phyloP scores from a whole-genome alignment of 257 asterid genomes.

The Voacanga thouarsii region DNA sequence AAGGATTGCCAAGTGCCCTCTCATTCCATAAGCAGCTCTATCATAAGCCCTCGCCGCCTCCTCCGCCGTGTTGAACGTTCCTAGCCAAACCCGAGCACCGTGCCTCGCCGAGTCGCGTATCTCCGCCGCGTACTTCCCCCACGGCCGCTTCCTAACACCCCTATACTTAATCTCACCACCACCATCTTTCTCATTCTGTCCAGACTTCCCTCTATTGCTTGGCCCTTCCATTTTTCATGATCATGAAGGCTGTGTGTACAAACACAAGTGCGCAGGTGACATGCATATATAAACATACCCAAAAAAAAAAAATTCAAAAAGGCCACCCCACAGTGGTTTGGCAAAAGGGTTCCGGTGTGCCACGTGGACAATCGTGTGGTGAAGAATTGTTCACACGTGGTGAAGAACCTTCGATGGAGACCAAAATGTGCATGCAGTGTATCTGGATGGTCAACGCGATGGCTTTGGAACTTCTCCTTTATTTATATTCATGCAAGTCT shows the following conservation, averaged over 20 bases:
- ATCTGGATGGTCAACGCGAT: slow-evolving; percentile 29
- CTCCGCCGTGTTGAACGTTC: slow-evolving; percentile 61
- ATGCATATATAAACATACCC: slow-evolving; percentile 37
- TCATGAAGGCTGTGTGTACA: background rate
- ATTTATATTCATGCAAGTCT: background rate
- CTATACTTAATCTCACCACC: slow-evolving; percentile 53
- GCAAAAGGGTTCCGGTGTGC: slow-evolving; percentile 12
- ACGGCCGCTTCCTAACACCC: slow-evolving; percentile 76
- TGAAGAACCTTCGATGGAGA: slow-evolving; percentile 38
- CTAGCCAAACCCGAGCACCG: slow-evolving; percentile 81
- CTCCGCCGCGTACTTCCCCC: slow-evolving; percentile 91
- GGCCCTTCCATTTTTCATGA: slow-evolving; percentile 15
- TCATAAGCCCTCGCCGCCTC: slow-evolving; percentile 85
- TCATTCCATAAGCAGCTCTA: slow-evolving; percentile 61
- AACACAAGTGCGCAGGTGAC: slow-evolving; percentile 17
- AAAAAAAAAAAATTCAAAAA: slow-evolving; percentile 1
- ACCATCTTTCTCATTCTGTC: background rate
- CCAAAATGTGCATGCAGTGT: slow-evolving; percentile 26
- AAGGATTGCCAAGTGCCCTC: slow-evolving; percentile 76
- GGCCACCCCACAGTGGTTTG: background rate
- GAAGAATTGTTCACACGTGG: slow-evolving; percentile 34
- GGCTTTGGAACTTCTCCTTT: slow-evolving; percentile 22
- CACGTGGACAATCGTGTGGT: slow-evolving; percentile 38
- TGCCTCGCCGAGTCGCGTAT: slow-evolving; percentile 58
- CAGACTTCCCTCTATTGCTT: slow-evolving; percentile 22